Conservation (phyloP, 148 eudicot genomes). For the Rhododendron simsii region DNA sequence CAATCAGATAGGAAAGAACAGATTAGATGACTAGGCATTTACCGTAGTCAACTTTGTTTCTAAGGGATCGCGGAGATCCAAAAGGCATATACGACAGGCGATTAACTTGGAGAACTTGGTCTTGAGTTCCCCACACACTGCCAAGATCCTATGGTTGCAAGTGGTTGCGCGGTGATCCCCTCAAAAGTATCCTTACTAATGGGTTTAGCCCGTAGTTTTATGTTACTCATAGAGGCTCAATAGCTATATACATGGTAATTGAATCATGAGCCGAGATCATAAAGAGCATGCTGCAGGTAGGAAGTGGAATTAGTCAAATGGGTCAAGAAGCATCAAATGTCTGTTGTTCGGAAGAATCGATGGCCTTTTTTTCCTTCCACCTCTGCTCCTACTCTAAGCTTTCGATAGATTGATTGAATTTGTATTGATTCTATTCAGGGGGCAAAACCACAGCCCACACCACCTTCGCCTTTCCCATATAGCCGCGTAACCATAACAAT, state of each 20-base stretch:
- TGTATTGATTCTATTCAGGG: neutral
- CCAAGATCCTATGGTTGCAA: neutral
- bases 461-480: neutral
- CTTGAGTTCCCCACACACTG: neutral
- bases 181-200: too few species aligned
- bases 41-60: too few species aligned
- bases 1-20: neutral
- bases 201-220: neutral
- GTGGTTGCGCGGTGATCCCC: neutral
- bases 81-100: too few species aligned
- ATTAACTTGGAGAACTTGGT: too few species aligned
- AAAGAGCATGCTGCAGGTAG: neutral
- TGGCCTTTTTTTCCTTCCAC: neutral
- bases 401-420: neutral
- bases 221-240: neutral
- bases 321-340: neutral
- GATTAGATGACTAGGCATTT: too few species aligned
- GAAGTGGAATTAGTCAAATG: neutral
- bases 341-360: neutral
- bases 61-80: too few species aligned
- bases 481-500: neutral
- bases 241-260: neutral
- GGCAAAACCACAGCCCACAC: neutral
- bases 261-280: neutral
- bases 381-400: neutral